Evolutionary conservation across 257 asterid genomes (phyloP).

Genomic region (Mentha longifolia): DNA sequence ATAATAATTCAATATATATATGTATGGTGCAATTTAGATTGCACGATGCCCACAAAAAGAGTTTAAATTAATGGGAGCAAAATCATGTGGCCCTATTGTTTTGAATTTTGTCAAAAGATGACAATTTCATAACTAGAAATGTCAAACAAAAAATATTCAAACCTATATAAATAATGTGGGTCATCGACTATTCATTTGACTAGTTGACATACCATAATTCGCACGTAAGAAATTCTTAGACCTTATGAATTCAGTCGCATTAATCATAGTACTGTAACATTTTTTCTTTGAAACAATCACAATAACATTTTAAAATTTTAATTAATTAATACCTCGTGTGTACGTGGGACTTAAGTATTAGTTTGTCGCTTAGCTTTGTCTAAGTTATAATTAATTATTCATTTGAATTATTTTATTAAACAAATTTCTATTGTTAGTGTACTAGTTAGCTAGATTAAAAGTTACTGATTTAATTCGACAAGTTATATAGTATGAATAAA

Average conservation of each 20-base stretch:
- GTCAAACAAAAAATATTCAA: conserved; percentile 30
- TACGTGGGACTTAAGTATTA: conserved; percentile 4
- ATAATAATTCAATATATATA: no score
- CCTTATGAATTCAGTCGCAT: conserved; percentile 6
- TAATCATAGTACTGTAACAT: not conserved
- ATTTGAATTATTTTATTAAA: no score
- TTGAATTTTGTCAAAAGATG: not conserved
- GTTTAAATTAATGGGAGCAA: not conserved
- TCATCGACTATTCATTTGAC: conserved; percentile 20
- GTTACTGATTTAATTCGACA: no score
- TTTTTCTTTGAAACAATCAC: no score
- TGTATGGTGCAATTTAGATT: not conserved
- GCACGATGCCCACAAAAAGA: not conserved
- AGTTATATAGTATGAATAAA: no score
- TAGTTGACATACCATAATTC: not conserved
- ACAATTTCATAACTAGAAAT: not conserved
- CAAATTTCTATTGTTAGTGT: no score
- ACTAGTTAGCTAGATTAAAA: no score
- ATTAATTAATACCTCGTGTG: conserved; percentile 13
- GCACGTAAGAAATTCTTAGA: not conserved
- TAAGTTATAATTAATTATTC: not conserved
- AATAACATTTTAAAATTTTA: not conserved
- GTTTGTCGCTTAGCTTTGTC: not conserved
- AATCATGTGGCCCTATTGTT: conserved; percentile 19
- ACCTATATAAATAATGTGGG: not conserved